A percentile compares a stretch with the other conserved stretches of the same genome.
Conservation (phyloP, 768 basidiomycete genomes). For the Boletus rufocinnamomeus region DNA sequence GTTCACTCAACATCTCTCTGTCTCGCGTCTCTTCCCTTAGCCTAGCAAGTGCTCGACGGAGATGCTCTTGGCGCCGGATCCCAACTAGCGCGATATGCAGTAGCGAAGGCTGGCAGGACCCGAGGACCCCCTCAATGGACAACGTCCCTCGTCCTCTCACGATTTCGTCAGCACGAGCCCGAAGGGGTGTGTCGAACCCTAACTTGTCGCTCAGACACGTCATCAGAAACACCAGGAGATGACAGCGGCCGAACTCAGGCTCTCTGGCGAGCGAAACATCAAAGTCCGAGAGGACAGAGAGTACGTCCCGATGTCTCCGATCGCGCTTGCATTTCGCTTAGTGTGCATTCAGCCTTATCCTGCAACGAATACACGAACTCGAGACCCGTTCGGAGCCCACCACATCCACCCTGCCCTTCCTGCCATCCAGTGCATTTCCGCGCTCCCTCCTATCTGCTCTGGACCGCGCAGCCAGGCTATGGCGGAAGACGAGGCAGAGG, state of each 20-base stretch:
- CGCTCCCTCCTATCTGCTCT: constrained; percentile 47
- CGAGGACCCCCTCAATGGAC: constrained; percentile 53
- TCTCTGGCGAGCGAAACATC: constrained; percentile 63
- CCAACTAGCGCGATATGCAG: constrained; percentile 66
- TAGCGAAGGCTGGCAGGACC: constrained; percentile 65
- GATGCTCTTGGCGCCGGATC: constrained; percentile 58
- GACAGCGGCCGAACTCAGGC: constrained; percentile 54
- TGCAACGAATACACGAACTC: constrained; percentile 63
- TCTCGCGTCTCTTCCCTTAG: constrained; percentile 68
- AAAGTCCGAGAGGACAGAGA: constrained; percentile 62
- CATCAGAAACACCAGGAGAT: constrained; percentile 67
- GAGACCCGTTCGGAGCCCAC: constrained; percentile 44
- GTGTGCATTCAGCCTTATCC: constrained; percentile 43
- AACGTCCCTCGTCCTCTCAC: too few relatives aligned
- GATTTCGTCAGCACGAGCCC: too few relatives aligned
- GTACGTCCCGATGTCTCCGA: constrained; percentile 40
- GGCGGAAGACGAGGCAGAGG: constrained; percentile 45
- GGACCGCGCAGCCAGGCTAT: constrained; percentile 46
- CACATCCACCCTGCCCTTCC: constrained; percentile 35
- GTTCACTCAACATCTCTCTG: constrained; percentile 79
- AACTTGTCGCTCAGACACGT: too few relatives aligned
- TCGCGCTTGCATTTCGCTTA: constrained; percentile 1
- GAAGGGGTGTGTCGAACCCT: too few relatives aligned
- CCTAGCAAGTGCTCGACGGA: constrained; percentile 60
- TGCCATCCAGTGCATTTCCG: constrained; percentile 50